These are phyloP conservation scores for Oxytropis ochrocephala DNA, from an alignment of 306 rosid genomes.

Conservation along the genomic window DNA sequence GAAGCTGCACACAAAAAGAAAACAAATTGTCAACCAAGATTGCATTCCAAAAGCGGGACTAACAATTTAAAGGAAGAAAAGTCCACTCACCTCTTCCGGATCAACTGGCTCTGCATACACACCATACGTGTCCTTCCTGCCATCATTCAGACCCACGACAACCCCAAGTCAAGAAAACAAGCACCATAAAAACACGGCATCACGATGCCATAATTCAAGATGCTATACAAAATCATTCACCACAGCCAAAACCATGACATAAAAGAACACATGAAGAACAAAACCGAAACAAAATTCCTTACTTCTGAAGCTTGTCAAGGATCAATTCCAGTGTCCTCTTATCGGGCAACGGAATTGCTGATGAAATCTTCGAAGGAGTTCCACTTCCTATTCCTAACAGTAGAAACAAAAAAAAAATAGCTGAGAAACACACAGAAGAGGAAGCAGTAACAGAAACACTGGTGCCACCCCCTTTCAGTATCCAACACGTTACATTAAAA, in stretches of 20 bases:
- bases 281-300: constrained; percentile 20
- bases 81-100: constrained; percentile 78
- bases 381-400: constrained; percentile 43
- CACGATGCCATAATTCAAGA: neutral
- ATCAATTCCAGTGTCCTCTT: constrained; percentile 85
- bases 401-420: constrained; percentile 3
- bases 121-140: constrained; percentile 96
- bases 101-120: constrained; percentile 98
- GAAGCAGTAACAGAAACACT: neutral
- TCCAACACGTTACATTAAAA: neutral
- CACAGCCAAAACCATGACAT: neutral
- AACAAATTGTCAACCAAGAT: constrained; percentile 10
- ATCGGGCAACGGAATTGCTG: constrained; percentile 68
- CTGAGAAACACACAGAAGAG: constrained; percentile 13
- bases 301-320: constrained; percentile 97
- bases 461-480: neutral
- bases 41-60: constrained; percentile 20
- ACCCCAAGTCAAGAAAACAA: neutral
- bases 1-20: constrained; percentile 62
- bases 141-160: constrained; percentile 23
- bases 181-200: constrained; percentile 2
- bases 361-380: constrained; percentile 49
- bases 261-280: neutral
- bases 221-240: neutral
- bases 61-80: constrained; percentile 2